Conservation (phyloP, 2,329 filamentous ascomycete genomes). For the Aureobasidium sp. region DNA sequence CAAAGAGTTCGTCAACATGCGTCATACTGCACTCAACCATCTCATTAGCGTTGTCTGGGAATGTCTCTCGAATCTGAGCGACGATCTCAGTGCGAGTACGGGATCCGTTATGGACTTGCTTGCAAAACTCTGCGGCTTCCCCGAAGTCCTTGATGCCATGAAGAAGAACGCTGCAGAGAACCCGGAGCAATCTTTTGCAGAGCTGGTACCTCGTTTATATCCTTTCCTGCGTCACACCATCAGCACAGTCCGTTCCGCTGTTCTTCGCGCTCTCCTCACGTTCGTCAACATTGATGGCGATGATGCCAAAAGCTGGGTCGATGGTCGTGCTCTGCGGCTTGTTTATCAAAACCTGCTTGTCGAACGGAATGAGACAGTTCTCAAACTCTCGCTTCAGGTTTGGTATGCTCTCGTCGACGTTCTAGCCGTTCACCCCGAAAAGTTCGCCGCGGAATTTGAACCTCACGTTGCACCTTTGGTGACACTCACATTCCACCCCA, state of each 20-base stretch:
- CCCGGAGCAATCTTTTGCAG: slow-evolving; percentile 79
- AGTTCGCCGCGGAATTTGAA: slow-evolving; percentile 65
- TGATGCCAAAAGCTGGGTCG: slow-evolving; percentile 80
- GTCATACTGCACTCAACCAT: slow-evolving; percentile 65
- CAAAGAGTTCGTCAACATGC: slow-evolving; percentile 82
- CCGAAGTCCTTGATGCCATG: slow-evolving; percentile 88
- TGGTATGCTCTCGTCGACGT: slow-evolving; percentile 72
- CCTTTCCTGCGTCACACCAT: slow-evolving; percentile 96
- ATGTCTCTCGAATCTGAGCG: slow-evolving; percentile 90
- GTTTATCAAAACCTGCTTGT: slow-evolving; percentile 94
- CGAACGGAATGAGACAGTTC: slow-evolving; percentile 75
- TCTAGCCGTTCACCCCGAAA: slow-evolving; percentile 51
- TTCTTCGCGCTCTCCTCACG: slow-evolving; percentile 83
- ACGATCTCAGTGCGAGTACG: slow-evolving; percentile 93
- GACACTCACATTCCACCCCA: slow-evolving; percentile 76
- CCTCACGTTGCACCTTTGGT: slow-evolving; percentile 73
- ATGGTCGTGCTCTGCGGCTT: slow-evolving; percentile 76
- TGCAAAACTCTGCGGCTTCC: slow-evolving; percentile 90
- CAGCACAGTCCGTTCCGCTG: slow-evolving; percentile 85
- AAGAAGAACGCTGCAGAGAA: slow-evolving; percentile 77
- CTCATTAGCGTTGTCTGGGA: slow-evolving; percentile 96
- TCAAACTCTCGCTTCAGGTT: slow-evolving; percentile 75
- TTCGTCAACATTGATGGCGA: slow-evolving; percentile 81
- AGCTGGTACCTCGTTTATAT: slow-evolving; percentile 86
- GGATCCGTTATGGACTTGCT: slow-evolving; percentile 97